These are phyloP conservation scores for Salix suchowensis DNA, from an alignment of 345 rosid species.

Conservation along the genomic window DNA sequence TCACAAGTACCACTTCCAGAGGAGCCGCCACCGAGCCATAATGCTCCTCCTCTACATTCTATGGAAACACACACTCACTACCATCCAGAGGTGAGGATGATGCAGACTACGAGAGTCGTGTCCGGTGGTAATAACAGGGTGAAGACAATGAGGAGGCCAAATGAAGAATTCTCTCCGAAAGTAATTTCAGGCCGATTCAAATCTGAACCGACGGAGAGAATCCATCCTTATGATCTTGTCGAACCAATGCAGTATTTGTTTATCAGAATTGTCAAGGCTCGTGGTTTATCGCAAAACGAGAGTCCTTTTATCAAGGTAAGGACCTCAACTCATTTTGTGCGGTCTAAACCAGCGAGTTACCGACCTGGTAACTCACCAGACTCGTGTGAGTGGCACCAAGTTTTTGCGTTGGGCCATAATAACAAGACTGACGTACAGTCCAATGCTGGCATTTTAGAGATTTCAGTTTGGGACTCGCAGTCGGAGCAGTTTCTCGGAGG, in stretches of 20 bases:
- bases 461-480: slow-evolving; percentile 76
- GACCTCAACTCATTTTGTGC: slow-evolving; percentile 39
- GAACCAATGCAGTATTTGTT: slow-evolving; percentile 92
- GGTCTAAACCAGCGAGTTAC: slow-evolving; percentile 52
- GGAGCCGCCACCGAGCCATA: slow-evolving; percentile 14
- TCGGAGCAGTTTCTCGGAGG: slow-evolving; percentile 83
- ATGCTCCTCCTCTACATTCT: slow-evolving; percentile 1
- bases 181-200: slow-evolving; percentile 42
- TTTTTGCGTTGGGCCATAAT: slow-evolving; percentile 63
- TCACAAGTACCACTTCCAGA: slow-evolving; percentile 8
- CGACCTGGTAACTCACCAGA: slow-evolving; percentile 58
- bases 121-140: slow-evolving; percentile 50
- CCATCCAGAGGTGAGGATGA: slow-evolving; percentile 59
- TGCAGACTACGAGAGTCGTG: slow-evolving; percentile 42
- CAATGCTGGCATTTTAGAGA: slow-evolving; percentile 61
- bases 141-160: slow-evolving; percentile 44
- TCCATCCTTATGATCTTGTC: slow-evolving; percentile 66
- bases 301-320: slow-evolving; percentile 65
- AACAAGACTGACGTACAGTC: neutral
- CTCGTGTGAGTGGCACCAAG: slow-evolving; percentile 82
- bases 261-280: slow-evolving; percentile 69
- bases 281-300: slow-evolving; percentile 54
- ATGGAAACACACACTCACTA: slow-evolving; percentile 21
- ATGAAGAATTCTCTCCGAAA: slow-evolving; percentile 66
- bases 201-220: slow-evolving; percentile 39